These are phyloP conservation scores for Stephania japonica DNA, from an alignment of 164 flowering plant genomes.

Conservation along the genomic window DNA sequence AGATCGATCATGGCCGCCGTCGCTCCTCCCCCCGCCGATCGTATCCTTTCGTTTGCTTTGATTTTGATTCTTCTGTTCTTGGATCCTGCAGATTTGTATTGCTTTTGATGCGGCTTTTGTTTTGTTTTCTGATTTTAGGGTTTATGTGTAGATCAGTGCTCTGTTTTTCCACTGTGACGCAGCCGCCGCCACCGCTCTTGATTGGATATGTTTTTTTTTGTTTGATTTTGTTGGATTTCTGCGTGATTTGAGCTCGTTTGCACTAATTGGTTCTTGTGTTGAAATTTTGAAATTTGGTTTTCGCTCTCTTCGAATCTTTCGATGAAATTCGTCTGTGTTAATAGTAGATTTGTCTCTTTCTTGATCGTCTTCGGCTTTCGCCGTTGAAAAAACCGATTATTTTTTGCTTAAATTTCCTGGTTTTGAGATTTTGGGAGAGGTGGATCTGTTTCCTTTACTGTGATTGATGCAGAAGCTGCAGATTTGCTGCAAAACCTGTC, in stretches of 20 bases:
- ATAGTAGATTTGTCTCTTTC: not conserved
- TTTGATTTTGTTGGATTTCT: conserved; percentile 23
- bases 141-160: not conserved
- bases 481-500: conserved; percentile 61
- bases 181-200: too few relatives aligned
- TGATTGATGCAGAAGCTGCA: conserved; percentile 39
- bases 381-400: not conserved
- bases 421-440: not conserved
- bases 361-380: not conserved
- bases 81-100: not conserved
- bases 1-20: conserved; percentile 31
- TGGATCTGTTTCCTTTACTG: conserved; percentile 27
- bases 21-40: conserved; percentile 30
- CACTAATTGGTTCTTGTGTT: conserved; percentile 5
- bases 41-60: conserved; percentile 28
- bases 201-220: not conserved
- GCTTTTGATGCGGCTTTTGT: not conserved
- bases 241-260: not conserved
- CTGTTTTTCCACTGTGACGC: not conserved
- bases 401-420: not conserved
- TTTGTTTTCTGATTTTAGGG: not conserved
- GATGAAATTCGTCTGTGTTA: not conserved
- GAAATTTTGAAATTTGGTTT: not conserved
- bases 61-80: not conserved
- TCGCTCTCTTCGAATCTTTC: not conserved